Conservation (phyloP, 2,329 filamentous ascomycete genomes). For the Didymosphaeria variabile region DNA sequence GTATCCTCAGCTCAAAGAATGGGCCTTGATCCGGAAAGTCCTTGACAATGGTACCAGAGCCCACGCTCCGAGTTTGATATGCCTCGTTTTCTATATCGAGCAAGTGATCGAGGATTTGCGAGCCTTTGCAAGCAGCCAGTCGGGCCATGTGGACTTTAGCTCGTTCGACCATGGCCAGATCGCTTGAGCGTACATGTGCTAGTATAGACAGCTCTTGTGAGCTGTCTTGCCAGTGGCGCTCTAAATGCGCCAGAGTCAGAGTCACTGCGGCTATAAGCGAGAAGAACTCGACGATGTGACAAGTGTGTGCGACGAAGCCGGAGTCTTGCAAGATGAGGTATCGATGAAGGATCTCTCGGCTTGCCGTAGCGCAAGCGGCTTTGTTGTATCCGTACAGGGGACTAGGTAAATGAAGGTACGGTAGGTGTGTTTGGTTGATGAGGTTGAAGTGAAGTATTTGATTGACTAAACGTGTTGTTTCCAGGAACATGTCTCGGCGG, state of each 20-base stretch:
- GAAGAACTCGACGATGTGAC: slow-evolving; percentile 14
- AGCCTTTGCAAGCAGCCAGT: slow-evolving; percentile 10
- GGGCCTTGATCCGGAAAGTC: slow-evolving; percentile 2
- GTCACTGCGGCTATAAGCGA: slow-evolving; percentile 14
- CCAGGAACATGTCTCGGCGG: slow-evolving; percentile 1
- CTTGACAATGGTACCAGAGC: slow-evolving; percentile 12
- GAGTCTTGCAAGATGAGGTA: slow-evolving; percentile 11
- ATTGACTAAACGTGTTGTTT: slow-evolving; percentile 4
- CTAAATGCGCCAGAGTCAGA: slow-evolving; percentile 6
- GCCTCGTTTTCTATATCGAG: slow-evolving; percentile 12
- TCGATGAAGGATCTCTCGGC: slow-evolving; percentile 13
- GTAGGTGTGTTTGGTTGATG: slow-evolving; percentile 17
- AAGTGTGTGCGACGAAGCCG: slow-evolving; percentile 1
- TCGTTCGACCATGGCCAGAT: slow-evolving; percentile 8
- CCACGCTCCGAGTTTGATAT: slow-evolving; percentile 8
- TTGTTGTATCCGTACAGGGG: not conserved
- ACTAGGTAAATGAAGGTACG: not conserved
- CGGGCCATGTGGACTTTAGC: not conserved
- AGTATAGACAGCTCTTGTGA: slow-evolving; percentile 5
- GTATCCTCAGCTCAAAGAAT: slow-evolving; percentile 15
- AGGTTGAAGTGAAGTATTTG: slow-evolving; percentile 15
- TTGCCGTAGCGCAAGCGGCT: slow-evolving; percentile 12
- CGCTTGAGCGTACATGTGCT: slow-evolving; percentile 12
- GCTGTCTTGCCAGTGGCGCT: slow-evolving; percentile 10
- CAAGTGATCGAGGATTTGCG: slow-evolving; percentile 3